A percentile compares a stretch with the other conserved stretches of the same genome.
Evolutionary conservation across 306 rosid genomes (phyloP).

Genomic region (Acacia crassicarpa): DNA sequence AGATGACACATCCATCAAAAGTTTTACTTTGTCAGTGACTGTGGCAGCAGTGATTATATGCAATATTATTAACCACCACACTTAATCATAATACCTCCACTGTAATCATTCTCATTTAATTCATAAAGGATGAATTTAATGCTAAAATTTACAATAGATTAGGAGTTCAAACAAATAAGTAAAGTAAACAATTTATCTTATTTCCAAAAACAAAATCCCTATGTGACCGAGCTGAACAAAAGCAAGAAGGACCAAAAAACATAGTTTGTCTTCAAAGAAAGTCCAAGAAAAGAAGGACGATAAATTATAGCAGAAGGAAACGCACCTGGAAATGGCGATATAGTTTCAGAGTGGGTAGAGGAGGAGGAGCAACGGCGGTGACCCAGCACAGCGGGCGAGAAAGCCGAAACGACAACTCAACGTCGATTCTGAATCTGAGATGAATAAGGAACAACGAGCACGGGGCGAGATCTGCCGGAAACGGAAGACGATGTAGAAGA

Average conservation of each 20-base stretch:
- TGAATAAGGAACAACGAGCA: background rate
- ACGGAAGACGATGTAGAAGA: background rate
- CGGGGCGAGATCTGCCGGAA: no score
- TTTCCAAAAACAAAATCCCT: background rate
- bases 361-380: background rate
- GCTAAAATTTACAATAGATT: background rate
- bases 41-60: conserved; percentile 10
- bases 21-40: conserved; percentile 28
- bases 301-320: background rate
- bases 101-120: background rate
- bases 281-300: background rate
- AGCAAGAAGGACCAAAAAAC: background rate
- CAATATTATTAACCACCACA: conserved; percentile 13
- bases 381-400: background rate
- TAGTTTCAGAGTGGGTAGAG: background rate
- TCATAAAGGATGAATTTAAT: background rate
- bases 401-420: background rate
- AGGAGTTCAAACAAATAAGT: background rate
- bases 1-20: conserved; percentile 60
- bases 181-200: background rate
- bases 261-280: background rate
- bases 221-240: background rate
- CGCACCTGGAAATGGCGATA: background rate
- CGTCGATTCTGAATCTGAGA: background rate
- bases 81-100: background rate